Base-by-base conservation (phyloP, 805 yeast species). In the Candida boleticola region DNA sequence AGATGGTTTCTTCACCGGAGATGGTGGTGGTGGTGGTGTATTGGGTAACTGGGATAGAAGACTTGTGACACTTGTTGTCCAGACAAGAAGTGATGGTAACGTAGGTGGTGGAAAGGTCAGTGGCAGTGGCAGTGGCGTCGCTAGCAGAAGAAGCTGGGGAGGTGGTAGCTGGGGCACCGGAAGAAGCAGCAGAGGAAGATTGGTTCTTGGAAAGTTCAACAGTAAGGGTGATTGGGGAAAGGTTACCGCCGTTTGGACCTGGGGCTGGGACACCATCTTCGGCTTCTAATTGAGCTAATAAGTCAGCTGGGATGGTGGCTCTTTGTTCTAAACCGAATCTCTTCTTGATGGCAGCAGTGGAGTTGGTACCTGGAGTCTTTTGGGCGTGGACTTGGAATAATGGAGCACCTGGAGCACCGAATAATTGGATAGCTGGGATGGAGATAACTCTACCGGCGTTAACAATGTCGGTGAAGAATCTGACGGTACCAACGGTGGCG, bases 271-370 rank as follows among this genome's bases (percentile, higher is more conserved):
- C 50, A 49, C 68, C 71, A 31, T 54, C 59, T 37, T 49, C 47
- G 19, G 55, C 21, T 49, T 58, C 45, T 48, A 59, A 50, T 39
- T 47, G 40, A 17, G 50, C 54, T 32, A 51, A 43, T 37, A 62
- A 55, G 20, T 40, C 68, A 45, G 61, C 72, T 55, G 65, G 65
- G 51, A 57, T 59, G 41, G 45, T 53, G n/a, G 55, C 29, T 30
- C 46, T 42, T 6, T 9, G 6, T 29, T 50, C 52, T 45, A 50
- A 52, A 42, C 58, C 50, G 41, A 64, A 58, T 64, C 73, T 65
- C 57, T 57, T 68, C 58, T 66, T 65, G 55, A 66, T 52, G 27
- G 68, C 67, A 45, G 64, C 61, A 49, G 73, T 63, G 30, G 73
- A 66, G 64, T 68, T 68, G 25, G 64, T 48, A 27, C 57, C 54